Evolutionary conservation across 768 basidiomycete species (phyloP), one percentile per base, ranked within the genome.

Genomic region (Tricholoma sp.): DNA sequence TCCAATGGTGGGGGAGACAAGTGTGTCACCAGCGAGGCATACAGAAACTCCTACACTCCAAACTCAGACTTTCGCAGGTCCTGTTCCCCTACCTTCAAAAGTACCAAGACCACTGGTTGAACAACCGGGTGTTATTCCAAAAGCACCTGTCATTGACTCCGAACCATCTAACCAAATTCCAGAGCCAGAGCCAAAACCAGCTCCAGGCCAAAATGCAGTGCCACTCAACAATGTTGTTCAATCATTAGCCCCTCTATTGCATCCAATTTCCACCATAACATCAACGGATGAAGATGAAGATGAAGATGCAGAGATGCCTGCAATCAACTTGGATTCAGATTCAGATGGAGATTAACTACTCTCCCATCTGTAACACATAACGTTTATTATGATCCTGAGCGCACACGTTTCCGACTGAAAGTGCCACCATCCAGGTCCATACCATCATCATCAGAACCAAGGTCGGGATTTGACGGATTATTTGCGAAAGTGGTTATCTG

Each of bases 291-390:
- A 61, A 17, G 69, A 67, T 41, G 76, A 83, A 3, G 86, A 89
- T 12, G 79, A 80, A n/a, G 86, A 89, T 12, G 79, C 80, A n/a
- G 86, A 83, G 47, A 84, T 94, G 76, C 91, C 91, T 2, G 64
- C 75, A 10, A 91, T 94, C 36, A 80, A 92, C 66, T 73, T 91
- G 75, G 84, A 79, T 39, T 92, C 91, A 1, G 91, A 93, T 68
- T 88, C 89, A 4, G 91, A 92, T 41, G 73, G 72, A 32, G 80
- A 80, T 33, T 74, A 65, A 57, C 32, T 28, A 34, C 39, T 12
- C 32, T 48, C 15, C 7, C 20, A 50, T 37, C 24, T 54, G 44
- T 34, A 44, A 6, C 5, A 29, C 31, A 24, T 36, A 6, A 15
- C 10, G 9, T 2, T 29, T 15, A 44, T 50, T 34, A 39, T 28